Evolutionary conservation across 2,329 filamentous ascomycete genomes (phyloP).

Genomic region (Apiospora marii): DNA sequence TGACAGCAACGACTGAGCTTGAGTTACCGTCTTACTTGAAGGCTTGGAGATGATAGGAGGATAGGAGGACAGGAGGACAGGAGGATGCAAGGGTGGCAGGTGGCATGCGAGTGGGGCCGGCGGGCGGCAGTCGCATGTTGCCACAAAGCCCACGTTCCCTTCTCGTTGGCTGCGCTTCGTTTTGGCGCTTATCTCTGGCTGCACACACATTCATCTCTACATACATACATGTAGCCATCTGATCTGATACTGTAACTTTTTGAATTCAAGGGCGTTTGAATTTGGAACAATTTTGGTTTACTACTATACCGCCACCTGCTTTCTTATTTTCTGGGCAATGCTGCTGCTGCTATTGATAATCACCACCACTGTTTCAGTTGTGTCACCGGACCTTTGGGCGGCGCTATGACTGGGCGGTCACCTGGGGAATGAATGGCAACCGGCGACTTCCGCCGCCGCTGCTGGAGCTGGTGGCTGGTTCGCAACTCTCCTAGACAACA

Average conservation of each 20-base stretch:
- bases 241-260: background rate
- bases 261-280: background rate
- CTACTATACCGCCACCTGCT: background rate
- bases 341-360: background rate
- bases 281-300: background rate
- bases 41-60: background rate
- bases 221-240: no score
- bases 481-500: background rate
- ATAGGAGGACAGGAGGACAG: background rate
- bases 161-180: background rate
- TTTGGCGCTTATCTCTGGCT: background rate
- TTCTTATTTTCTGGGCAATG: background rate
- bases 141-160: background rate
- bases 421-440: constrained; percentile 12
- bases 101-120: background rate
- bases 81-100: no score
- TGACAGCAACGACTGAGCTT: background rate
- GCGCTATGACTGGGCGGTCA: constrained; percentile 10
- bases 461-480: background rate
- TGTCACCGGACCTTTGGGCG: background rate
- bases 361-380: constrained; percentile 5
- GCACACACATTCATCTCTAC: background rate
- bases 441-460: constrained; percentile 7
- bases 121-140: background rate
- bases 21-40: background rate